Conservation (phyloP, 306 rosid species). For the Prunus mume region DNA sequence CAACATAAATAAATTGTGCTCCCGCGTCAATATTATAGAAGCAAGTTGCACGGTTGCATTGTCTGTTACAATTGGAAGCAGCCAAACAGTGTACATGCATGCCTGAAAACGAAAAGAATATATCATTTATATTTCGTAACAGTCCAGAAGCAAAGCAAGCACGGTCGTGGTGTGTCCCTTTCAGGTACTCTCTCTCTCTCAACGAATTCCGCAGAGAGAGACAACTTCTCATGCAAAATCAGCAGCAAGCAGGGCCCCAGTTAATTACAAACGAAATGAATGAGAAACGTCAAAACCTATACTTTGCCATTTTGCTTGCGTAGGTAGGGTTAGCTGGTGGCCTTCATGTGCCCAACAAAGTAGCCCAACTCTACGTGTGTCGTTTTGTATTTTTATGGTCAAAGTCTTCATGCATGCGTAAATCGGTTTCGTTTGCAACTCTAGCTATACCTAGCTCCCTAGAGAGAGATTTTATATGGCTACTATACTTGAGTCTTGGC, state of each 20-base stretch:
- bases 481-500: too few relatives aligned
- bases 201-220: neutral
- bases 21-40: too few relatives aligned
- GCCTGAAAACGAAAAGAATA: neutral
- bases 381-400: slow-evolving; percentile 12
- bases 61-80: neutral
- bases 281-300: slow-evolving; percentile 20
- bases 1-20: too few relatives aligned
- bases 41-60: neutral
- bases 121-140: neutral
- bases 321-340: neutral
- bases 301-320: slow-evolving; percentile 4
- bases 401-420: neutral
- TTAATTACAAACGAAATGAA: neutral
- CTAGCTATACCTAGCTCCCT: too few relatives aligned
- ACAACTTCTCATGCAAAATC: slow-evolving; percentile 26
- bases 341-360: slow-evolving; percentile 14
- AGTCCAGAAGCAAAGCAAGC: neutral
- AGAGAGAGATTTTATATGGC: too few relatives aligned
- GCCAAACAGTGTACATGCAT: neutral
- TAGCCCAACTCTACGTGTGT: slow-evolving; percentile 12
- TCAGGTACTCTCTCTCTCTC: neutral
- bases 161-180: slow-evolving; percentile 8
- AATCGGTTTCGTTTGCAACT: too few relatives aligned
- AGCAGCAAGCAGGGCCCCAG: neutral